These are phyloP conservation scores for Peltaster fructicola DNA, from an alignment of 2,329 filamentous ascomycete species.

Conservation along the genomic window DNA sequence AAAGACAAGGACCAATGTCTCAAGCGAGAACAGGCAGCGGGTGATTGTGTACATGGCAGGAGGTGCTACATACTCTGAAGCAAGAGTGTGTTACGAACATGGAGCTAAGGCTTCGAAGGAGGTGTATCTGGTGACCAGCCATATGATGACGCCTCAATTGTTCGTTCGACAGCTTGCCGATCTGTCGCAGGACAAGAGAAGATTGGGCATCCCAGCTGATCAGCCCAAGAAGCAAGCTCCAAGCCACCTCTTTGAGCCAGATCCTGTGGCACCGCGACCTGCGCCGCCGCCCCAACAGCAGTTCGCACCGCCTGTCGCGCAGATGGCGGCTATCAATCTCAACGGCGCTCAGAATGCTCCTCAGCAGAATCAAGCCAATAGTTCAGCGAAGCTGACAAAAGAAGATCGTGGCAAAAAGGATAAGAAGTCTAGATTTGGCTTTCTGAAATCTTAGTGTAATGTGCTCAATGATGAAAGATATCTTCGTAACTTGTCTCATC, in stretches of 20 bases:
- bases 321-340: constrained; percentile 40
- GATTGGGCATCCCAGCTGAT: constrained; percentile 66
- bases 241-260: constrained; percentile 66
- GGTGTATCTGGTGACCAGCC: constrained; percentile 72
- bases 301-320: constrained; percentile 28
- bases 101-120: constrained; percentile 57
- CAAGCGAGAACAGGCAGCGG: constrained; percentile 68
- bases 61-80: constrained; percentile 84
- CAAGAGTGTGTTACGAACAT: constrained; percentile 75
- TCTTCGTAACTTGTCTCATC: no score
- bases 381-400: constrained; percentile 35
- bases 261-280: constrained; percentile 33
- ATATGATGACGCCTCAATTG: constrained; percentile 75
- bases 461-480: no score
- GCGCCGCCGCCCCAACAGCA: constrained; percentile 7
- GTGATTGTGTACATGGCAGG: constrained; percentile 91
- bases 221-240: constrained; percentile 66
- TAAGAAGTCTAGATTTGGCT: constrained; percentile 17
- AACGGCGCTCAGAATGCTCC: constrained; percentile 12
- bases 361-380: constrained; percentile 13
- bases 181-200: constrained; percentile 54
- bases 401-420: constrained; percentile 20
- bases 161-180: constrained; percentile 74
- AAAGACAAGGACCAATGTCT: constrained; percentile 46
- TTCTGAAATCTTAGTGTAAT: no score